These are phyloP conservation scores for Monosporascus ibericus DNA, from an alignment of 2,329 filamentous ascomycete species.

Conservation along the genomic window DNA sequence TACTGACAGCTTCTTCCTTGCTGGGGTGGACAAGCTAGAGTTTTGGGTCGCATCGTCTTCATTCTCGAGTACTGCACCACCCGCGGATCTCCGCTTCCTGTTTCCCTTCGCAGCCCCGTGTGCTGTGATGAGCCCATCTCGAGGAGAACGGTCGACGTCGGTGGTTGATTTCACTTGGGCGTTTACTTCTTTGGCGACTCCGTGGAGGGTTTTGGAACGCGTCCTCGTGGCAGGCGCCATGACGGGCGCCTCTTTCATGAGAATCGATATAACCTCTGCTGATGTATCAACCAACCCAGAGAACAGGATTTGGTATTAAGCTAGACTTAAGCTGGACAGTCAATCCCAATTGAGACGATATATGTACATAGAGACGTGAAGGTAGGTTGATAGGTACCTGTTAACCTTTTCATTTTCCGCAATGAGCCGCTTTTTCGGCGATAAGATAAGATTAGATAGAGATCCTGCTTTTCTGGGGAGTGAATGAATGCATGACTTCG, in stretches of 20 bases:
- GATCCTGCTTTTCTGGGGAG: too few species aligned
- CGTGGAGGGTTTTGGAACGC: conserved; percentile 9
- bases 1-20: conserved; percentile 17
- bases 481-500: too few species aligned
- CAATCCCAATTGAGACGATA: too few species aligned
- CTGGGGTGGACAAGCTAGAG: conserved; percentile 8
- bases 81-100: conserved; percentile 11
- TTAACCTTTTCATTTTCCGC: too few species aligned
- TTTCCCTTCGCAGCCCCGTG: conserved; percentile 1
- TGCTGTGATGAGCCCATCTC: conserved; percentile 7
- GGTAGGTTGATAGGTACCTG: too few species aligned
- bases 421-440: too few species aligned
- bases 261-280: too few species aligned
- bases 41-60: not conserved
- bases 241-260: not conserved
- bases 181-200: conserved; percentile 1
- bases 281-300: too few species aligned
- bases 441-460: too few species aligned
- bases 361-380: too few species aligned
- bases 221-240: conserved; percentile 23
- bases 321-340: not conserved
- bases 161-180: not conserved
- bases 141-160: too few species aligned
- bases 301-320: too few species aligned
- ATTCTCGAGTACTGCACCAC: conserved; percentile 1